phyloP scores from a whole-genome alignment of 78 protist genomes.

The Anaeramoeba flamelloides region DNA sequence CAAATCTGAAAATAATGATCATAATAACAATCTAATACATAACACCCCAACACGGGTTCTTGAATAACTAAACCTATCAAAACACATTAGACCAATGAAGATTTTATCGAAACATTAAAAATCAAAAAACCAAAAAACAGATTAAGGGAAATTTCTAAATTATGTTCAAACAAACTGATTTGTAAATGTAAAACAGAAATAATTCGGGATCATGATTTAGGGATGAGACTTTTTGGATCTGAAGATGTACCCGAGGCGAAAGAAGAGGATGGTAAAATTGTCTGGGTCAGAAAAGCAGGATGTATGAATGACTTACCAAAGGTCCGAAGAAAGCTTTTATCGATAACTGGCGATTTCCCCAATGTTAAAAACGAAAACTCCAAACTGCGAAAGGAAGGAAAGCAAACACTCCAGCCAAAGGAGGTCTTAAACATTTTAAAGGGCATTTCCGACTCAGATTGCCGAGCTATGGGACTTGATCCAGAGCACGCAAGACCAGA shows the following conservation, averaged over 20 bases:
- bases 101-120: background rate
- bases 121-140: background rate
- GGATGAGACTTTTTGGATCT: background rate
- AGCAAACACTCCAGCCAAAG: background rate
- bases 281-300: background rate
- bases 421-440: background rate
- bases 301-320: background rate
- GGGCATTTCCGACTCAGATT: slow-evolving; percentile 29
- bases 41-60: too few species aligned
- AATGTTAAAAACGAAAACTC: background rate
- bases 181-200: background rate
- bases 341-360: too few species aligned
- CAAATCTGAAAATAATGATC: background rate
- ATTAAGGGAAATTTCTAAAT: background rate
- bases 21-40: background rate
- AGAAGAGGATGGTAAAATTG: background rate
- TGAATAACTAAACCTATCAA: too few species aligned
- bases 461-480: slow-evolving; percentile 46
- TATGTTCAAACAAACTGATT: background rate
- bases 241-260: background rate
- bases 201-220: background rate
- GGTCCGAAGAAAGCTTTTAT: background rate
- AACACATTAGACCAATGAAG: background rate
- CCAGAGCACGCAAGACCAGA: slow-evolving; percentile 79
- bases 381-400: background rate